Evolutionary conservation across 345 rosid genomes (phyloP).

Genomic region (Heritiera littoralis): DNA sequence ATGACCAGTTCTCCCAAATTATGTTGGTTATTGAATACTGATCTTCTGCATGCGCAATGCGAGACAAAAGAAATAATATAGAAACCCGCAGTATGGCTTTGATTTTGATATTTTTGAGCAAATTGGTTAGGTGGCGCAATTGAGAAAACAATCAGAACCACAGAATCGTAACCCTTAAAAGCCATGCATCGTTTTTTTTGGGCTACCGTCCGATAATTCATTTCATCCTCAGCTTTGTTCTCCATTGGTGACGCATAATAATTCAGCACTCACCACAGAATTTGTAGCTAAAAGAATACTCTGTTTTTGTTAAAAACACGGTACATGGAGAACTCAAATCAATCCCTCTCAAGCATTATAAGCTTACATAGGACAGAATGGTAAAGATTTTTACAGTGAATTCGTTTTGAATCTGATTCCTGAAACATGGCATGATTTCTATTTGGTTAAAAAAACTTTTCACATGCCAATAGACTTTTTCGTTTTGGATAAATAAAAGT

Average conservation of each 20-base stretch:
- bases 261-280: not conserved
- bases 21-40: not conserved
- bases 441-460: not conserved
- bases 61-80: constrained; percentile 22
- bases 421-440: not conserved
- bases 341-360: not conserved
- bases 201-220: not conserved
- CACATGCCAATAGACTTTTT: too few relatives aligned
- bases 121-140: not conserved
- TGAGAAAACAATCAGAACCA: not conserved
- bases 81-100: constrained; percentile 18
- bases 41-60: constrained; percentile 31
- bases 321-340: not conserved
- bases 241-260: not conserved
- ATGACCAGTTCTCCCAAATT: constrained; percentile 15
- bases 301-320: too few relatives aligned
- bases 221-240: not conserved
- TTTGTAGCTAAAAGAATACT: too few relatives aligned
- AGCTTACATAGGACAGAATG: too few relatives aligned
- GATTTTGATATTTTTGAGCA: constrained; percentile 28
- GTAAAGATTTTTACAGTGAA: too few relatives aligned
- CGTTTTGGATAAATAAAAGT: too few relatives aligned
- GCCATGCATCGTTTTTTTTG: constrained; percentile 10
- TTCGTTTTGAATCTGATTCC: not conserved
- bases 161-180: constrained; percentile 20